Evolutionary conservation across 805 yeast species (phyloP).

Genomic region (Wickerhamiella azyma): DNA sequence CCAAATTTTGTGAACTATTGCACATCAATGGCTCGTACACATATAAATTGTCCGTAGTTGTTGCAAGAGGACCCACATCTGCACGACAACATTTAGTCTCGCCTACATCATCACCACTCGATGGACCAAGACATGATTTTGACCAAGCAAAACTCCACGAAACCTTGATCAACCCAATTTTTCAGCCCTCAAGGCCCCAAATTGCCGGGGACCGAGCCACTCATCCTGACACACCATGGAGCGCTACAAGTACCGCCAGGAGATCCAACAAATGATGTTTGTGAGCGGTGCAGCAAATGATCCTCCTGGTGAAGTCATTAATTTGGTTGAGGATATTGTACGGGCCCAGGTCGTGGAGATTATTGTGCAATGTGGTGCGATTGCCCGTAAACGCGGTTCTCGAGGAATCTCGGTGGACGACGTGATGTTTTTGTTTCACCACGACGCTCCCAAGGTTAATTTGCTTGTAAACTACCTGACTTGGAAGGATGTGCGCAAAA

Average conservation of each 20-base stretch:
- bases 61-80: too few relatives aligned
- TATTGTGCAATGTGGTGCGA: conserved; percentile 53
- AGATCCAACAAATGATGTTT: conserved; percentile 98
- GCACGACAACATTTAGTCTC: too few relatives aligned
- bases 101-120: too few relatives aligned
- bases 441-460: conserved; percentile 87
- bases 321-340: conserved; percentile 90
- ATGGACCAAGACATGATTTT: too few relatives aligned
- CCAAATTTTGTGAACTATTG: too few relatives aligned
- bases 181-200: too few relatives aligned
- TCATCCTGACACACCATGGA: background rate
- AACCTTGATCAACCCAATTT: too few relatives aligned
- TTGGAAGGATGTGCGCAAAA: conserved; percentile 94
- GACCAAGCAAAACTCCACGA: too few relatives aligned
- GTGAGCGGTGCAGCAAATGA: conserved; percentile 92
- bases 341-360: conserved; percentile 89
- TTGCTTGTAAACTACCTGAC: conserved; percentile 79
- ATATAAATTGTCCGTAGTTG: too few relatives aligned
- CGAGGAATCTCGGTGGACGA: conserved; percentile 84
- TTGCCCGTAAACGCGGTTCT: conserved; percentile 69
- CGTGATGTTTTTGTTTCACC: conserved; percentile 80
- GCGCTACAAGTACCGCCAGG: conserved; percentile 66
- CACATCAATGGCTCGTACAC: too few relatives aligned
- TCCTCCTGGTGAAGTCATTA: conserved; percentile 82
- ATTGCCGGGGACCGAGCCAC: too few relatives aligned